Conservation (phyloP, 2,329 filamentous ascomycete genomes). For the Pseudofabraea citricarpa region DNA sequence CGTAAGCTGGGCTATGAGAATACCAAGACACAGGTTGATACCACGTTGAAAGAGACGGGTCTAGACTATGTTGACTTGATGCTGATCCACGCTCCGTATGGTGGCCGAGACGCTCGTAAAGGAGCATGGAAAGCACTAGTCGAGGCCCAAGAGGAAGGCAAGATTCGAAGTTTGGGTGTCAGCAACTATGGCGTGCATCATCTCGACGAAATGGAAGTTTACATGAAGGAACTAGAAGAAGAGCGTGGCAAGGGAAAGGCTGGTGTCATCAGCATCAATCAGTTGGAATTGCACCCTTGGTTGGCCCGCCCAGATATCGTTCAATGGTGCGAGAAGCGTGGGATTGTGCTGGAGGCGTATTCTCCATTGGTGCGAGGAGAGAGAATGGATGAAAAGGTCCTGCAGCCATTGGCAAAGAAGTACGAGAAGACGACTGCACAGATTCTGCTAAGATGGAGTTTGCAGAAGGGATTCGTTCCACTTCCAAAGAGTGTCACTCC, state of each 20-base stretch:
- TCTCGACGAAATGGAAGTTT: slow-evolving; percentile 52
- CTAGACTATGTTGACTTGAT: slow-evolving; percentile 65
- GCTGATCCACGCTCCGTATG: slow-evolving; percentile 58
- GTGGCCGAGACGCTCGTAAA: slow-evolving; percentile 50
- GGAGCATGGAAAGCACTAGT: slow-evolving; percentile 56
- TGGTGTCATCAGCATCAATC: slow-evolving; percentile 75
- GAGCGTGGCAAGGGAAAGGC: slow-evolving; percentile 58
- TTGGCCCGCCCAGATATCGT: slow-evolving; percentile 73
- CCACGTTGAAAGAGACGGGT: slow-evolving; percentile 52
- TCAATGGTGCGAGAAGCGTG: slow-evolving; percentile 65
- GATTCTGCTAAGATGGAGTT: slow-evolving; percentile 72
- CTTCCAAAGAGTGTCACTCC: slow-evolving; percentile 70
- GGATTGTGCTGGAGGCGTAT: slow-evolving; percentile 60
- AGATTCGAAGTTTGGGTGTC: slow-evolving; percentile 57
- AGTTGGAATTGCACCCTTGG: slow-evolving; percentile 91
- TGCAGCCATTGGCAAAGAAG: slow-evolving; percentile 64
- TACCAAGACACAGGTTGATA: slow-evolving; percentile 58
- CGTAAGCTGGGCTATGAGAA: slow-evolving; percentile 54
- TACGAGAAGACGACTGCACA: slow-evolving; percentile 72
- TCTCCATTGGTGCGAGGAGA: slow-evolving; percentile 59
- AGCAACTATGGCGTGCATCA: slow-evolving; percentile 63
- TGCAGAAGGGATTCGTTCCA: slow-evolving; percentile 73
- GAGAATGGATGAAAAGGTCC: slow-evolving; percentile 63
- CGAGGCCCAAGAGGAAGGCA: slow-evolving; percentile 57
- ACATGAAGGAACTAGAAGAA: slow-evolving; percentile 56